A percentile compares a stretch with the other conserved stretches of the same genome.
Conservation (phyloP, 2,329 filamentous ascomycete genomes). For the Penicillium sp. region DNA sequence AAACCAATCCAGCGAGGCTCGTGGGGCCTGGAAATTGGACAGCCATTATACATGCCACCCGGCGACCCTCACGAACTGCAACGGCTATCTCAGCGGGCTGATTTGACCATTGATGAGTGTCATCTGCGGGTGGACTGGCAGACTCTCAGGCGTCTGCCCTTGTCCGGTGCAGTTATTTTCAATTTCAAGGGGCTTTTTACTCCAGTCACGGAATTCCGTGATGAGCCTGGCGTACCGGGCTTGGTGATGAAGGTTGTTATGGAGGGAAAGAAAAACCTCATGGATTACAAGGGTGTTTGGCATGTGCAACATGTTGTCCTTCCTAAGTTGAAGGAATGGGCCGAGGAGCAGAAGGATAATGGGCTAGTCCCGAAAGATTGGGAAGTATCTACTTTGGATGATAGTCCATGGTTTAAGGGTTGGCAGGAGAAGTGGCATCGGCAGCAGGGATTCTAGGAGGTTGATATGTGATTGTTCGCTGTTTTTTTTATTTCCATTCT, state of each 20-base stretch:
- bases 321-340: constrained; percentile 63
- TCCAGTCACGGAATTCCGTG: constrained; percentile 64
- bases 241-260: constrained; percentile 67
- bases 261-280: constrained; percentile 67
- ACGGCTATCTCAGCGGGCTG: constrained; percentile 58
- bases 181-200: constrained; percentile 90
- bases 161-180: constrained; percentile 75
- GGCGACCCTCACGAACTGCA: constrained; percentile 64
- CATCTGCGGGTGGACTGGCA: constrained; percentile 84
- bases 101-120: constrained; percentile 59
- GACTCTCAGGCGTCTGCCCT: constrained; percentile 73
- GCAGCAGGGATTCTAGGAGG: constrained; percentile 58
- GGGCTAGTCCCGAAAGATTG: constrained; percentile 62
- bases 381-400: constrained; percentile 68
- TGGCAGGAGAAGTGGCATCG: constrained; percentile 75
- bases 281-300: constrained; percentile 81
- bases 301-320: constrained; percentile 73
- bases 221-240: constrained; percentile 72
- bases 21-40: constrained; percentile 76
- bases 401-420: constrained; percentile 72
- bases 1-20: constrained; percentile 79
- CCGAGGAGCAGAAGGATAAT: constrained; percentile 63
- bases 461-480: background rate
- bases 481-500: no score
- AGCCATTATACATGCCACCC: constrained; percentile 72